Conservation (phyloP, 352 stramenopile genomes). For the Phytophthora agathidicida region DNA sequence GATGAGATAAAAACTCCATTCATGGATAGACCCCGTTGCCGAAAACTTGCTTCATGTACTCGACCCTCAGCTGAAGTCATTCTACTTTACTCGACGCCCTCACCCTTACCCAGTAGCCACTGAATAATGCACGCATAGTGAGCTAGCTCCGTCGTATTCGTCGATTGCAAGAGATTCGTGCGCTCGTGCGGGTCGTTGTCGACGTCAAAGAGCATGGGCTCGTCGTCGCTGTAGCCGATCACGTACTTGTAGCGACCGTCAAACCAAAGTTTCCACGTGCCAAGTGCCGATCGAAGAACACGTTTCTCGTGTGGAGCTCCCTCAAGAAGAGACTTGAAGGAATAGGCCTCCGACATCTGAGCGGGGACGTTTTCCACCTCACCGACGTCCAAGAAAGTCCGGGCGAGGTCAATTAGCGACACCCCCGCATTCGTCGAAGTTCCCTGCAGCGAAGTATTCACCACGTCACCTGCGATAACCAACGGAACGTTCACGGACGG, state of each 20-base stretch:
- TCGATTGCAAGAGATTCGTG: slow-evolving; percentile 27
- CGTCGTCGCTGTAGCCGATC: slow-evolving; percentile 38
- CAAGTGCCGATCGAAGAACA: slow-evolving; percentile 33
- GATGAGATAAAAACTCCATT: too few species aligned
- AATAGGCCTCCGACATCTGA: slow-evolving; percentile 38
- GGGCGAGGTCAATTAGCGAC: slow-evolving; percentile 40
- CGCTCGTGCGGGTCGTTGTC: slow-evolving; percentile 38
- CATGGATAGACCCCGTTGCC: too few species aligned
- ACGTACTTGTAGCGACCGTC: slow-evolving; percentile 43
- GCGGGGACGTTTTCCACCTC: slow-evolving; percentile 31
- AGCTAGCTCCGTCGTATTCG: slow-evolving; percentile 22
- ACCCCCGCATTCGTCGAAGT: slow-evolving; percentile 33
- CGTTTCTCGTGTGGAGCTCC: slow-evolving; percentile 17
- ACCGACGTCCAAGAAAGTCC: slow-evolving; percentile 37
- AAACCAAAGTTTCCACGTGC: slow-evolving; percentile 40
- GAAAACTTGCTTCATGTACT: too few species aligned
- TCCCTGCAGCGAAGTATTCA: slow-evolving; percentile 23
- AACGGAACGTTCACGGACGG: slow-evolving; percentile 35
- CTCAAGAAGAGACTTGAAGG: slow-evolving; percentile 31
- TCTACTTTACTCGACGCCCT: slow-evolving; percentile 23
- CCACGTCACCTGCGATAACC: slow-evolving; percentile 34
- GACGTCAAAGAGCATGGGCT: slow-evolving; percentile 35
- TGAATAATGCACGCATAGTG: slow-evolving; percentile 30
- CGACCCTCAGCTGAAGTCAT: not conserved
- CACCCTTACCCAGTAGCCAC: slow-evolving; percentile 36